Evolutionary conservation across 805 yeast species (phyloP), one percentile per base, ranked within the genome.

Genomic region (Candida ipomoeae): DNA sequence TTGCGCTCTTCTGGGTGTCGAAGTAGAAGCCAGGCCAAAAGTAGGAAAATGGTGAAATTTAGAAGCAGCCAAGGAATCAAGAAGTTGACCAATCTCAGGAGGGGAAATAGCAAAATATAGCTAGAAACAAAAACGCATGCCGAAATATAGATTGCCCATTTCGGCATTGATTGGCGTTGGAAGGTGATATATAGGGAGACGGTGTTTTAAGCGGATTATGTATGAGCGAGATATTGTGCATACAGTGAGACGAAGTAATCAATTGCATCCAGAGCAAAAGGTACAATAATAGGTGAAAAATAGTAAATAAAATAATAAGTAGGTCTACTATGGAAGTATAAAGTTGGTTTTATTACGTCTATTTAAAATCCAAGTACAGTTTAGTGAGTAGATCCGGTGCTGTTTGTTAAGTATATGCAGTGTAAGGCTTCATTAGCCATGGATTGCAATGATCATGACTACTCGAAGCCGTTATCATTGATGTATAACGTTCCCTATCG

Each of bases 101-200:
- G 17, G 3, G 38, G 15, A 20, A 20, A 2, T 6, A 20, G 20
- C 18, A 32, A n/a, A 3, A 33, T 10, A 21, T 32, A 42, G 32
- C 38, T 21, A 20, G 29, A 20, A 14, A 20, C 20, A 11, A 34
- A 20, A 10, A 33, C 15, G 21, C 14, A 20, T 14, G 45, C 45
- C 36, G 45, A 33, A 33, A 42, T 20, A 21, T 5, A 42, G 45
- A 34, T n/a, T n/a, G 38, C 45, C 45, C 45, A 42, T 42, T 32
- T 34, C 45, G 45, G 38, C 45, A 42, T 42, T 33, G 37, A 21
- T 32, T 11, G 38, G 23, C 29, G 45, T 33, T 34, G 5, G 11
- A 20, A 14, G 31, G 29, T 17, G 35, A 8, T 14, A 20, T 29
- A 14, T 20, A 11, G 14, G 6, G 3, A 21, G 36, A 37, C 40